Base-by-base conservation (phyloP, 2,329 filamentous ascomycete species). In the Rugonectria rugulosa region DNA sequence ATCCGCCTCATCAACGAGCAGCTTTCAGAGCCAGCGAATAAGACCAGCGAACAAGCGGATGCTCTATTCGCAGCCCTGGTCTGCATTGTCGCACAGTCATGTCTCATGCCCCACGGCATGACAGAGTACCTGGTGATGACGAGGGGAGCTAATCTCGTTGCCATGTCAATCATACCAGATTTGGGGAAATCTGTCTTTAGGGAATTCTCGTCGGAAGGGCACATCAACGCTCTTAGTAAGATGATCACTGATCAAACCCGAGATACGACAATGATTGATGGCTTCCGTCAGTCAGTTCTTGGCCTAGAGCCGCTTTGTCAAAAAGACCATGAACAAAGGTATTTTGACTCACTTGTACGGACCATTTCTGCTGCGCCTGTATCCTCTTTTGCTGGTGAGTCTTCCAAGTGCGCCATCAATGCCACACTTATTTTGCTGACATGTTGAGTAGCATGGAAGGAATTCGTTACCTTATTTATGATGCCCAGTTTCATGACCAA, bases 71-170 rank as follows among this genome's bases (percentile, higher is more conserved):
- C 68, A 10, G 62, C 74, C 5, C 61, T 73, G 20, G 53, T 76
- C 23, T 72, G 73, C 3, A 66, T 76, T 6, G 56, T 69, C 3
- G 71, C 73, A 15, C 74, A 76, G 48, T 68, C 73, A 2, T 68
- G 66, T 1, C 70, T 74, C 34, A 68, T 77, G 64, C 61, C 69
- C 2, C 70, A 75, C 9, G 71, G 73, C 42, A 75, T 77, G 70
- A 60, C 58, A 17, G 74, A 77, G 46, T 77, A 75, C 34, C 40
- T 76, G 3, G 62, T 70, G 42, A 73, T 75, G 65, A 62, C 68
- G 7, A 66, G 73, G 21, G 73, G 72, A 4, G 64, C 64, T 6
- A 61, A 60, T 17, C 56, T 70, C 3, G 60, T 72, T 11, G 57
- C 60, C 3, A 56, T 55, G 2, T 47, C 54, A 10, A 58, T 69